Conservation (phyloP, 2,329 filamentous ascomycete genomes). For the Penicillium decumbens region DNA sequence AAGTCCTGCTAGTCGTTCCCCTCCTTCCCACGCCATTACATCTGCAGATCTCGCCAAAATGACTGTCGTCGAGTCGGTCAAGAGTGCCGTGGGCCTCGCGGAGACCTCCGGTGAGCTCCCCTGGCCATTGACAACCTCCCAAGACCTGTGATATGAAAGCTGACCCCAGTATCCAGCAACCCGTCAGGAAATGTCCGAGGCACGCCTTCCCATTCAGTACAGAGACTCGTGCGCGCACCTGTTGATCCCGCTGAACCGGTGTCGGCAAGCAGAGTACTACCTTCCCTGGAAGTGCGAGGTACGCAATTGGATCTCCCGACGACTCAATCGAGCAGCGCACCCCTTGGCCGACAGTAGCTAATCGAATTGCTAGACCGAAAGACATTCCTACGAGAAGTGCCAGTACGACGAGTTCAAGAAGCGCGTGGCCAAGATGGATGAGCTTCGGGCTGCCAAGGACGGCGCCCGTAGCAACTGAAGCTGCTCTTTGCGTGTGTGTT, state of each 20-base stretch:
- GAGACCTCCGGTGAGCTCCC: slow-evolving; percentile 36
- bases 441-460: slow-evolving; percentile 79
- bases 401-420: slow-evolving; percentile 99
- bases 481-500: slow-evolving; percentile 15
- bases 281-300: slow-evolving; percentile 98
- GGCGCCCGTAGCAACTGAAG: slow-evolving; percentile 77
- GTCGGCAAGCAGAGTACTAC: slow-evolving; percentile 87
- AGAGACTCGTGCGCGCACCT: slow-evolving; percentile 93
- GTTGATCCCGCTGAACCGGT: slow-evolving; percentile 91
- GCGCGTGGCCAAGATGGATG: slow-evolving; percentile 97
- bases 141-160: slow-evolving; percentile 12
- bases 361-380: slow-evolving; percentile 64
- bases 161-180: slow-evolving; percentile 24
- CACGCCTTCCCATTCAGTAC: slow-evolving; percentile 81
- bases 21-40: slow-evolving; percentile 14
- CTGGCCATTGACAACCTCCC: slow-evolving; percentile 20
- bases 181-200: slow-evolving; percentile 89
- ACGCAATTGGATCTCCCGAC: slow-evolving; percentile 33
- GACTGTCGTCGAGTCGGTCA: slow-evolving; percentile 47
- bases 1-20: slow-evolving; percentile 17
- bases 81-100: slow-evolving; percentile 46
- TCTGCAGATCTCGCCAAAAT: slow-evolving; percentile 30
- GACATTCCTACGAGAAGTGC: slow-evolving; percentile 98
- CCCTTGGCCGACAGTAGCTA: background rate
- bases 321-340: background rate